These are phyloP conservation scores for Pythium diclinum DNA, from an alignment of 352 stramenopile genomes.

Conservation along the genomic window DNA sequence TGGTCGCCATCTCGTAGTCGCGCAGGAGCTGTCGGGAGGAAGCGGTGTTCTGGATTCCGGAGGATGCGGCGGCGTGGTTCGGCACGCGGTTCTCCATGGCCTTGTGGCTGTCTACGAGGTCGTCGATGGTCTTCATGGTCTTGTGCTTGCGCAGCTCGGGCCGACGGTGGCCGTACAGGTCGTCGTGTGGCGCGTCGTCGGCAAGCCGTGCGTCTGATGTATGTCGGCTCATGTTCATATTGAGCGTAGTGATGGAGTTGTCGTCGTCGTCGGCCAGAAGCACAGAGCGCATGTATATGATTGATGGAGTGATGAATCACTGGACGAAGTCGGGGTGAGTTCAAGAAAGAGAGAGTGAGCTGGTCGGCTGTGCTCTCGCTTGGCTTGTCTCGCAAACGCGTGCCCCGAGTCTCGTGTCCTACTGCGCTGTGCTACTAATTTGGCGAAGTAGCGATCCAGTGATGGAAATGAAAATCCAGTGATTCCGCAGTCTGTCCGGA, in stretches of 20 bases:
- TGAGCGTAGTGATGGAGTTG: background rate
- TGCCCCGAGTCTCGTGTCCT: background rate
- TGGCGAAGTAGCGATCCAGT: background rate
- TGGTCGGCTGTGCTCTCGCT: too few relatives aligned
- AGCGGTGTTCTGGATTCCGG: conserved; percentile 1
- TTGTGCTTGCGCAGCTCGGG: conserved; percentile 27
- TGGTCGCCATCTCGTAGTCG: conserved; percentile 47
- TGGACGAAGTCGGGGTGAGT: background rate
- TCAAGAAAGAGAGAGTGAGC: conserved; percentile 16
- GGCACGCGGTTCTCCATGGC: conserved; percentile 14
- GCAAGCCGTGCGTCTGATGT: too few relatives aligned
- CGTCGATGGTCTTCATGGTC: conserved; percentile 29
- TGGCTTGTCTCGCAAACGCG: background rate
- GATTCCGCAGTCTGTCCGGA: background rate
- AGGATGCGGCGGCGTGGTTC: conserved; percentile 8
- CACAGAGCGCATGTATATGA: conserved; percentile 20
- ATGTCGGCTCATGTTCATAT: conserved; percentile 6
- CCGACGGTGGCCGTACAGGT: background rate
- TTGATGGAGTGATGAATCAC: background rate
- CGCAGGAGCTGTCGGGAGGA: conserved; percentile 19
- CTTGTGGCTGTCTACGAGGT: conserved; percentile 8
- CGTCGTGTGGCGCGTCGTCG: conserved; percentile 8
- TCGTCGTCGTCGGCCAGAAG: conserved; percentile 3
- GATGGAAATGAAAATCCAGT: background rate
- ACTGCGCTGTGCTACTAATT: background rate